Percentiles rank a stretch among this genome's conserved stretches.
phyloP scores from a whole-genome alignment of 768 basidiomycete genomes.

The Russula emetica region DNA sequence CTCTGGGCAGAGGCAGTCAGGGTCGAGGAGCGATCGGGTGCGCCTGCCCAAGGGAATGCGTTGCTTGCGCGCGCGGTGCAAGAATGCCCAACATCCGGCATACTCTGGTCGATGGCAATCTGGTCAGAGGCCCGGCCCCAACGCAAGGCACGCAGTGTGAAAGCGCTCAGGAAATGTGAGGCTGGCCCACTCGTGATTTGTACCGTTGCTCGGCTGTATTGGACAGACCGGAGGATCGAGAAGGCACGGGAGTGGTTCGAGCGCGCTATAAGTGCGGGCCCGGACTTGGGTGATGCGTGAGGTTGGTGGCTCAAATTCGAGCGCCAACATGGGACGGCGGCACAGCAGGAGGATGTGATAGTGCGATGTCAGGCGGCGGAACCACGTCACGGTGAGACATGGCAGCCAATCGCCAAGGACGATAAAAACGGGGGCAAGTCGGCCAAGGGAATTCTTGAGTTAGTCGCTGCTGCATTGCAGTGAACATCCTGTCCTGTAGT shows the following conservation, averaged over 20 bases:
- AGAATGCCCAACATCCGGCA: constrained; percentile 85
- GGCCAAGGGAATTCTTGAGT: constrained; percentile 61
- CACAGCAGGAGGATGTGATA: too few species aligned
- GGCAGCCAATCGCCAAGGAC: constrained; percentile 86
- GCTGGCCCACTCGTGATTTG: constrained; percentile 86
- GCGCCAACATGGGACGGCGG: constrained; percentile 82
- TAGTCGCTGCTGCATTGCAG: constrained; percentile 51
- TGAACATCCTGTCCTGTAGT: too few species aligned
- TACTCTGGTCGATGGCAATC: constrained; percentile 89
- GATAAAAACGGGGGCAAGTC: constrained; percentile 64
- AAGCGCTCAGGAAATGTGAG: constrained; percentile 88
- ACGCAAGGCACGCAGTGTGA: constrained; percentile 83
- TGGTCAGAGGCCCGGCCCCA: constrained; percentile 88
- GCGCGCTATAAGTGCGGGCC: constrained; percentile 62
- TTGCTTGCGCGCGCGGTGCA: constrained; percentile 79
- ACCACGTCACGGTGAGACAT: constrained; percentile 75
- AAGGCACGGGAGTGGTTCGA: constrained; percentile 94
- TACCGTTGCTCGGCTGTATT: constrained; percentile 89
- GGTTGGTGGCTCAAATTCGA: constrained; percentile 99
- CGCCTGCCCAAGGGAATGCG: constrained; percentile 76
- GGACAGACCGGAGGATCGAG: constrained; percentile 92
- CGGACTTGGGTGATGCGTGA: constrained; percentile 85
- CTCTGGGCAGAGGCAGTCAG: constrained; percentile 90
- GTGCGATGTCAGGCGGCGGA: too few species aligned
- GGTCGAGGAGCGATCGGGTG: constrained; percentile 87